Evolutionary conservation across 768 basidiomycete genomes (phyloP), one percentile per base, ranked within the genome.

Genomic region (Wakefieldia striispora): DNA sequence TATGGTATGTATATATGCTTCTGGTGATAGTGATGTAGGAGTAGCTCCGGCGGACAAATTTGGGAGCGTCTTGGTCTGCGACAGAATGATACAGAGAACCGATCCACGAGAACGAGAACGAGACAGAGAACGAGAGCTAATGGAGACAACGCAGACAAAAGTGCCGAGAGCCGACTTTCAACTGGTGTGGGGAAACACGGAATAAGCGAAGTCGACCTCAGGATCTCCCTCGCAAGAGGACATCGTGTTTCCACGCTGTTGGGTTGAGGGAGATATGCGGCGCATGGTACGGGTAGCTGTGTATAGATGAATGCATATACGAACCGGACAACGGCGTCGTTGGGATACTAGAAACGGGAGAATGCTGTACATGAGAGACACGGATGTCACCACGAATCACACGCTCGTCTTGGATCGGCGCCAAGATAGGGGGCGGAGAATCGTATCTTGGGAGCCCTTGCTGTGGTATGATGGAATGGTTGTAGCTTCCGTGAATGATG

Each of bases 351-450:
- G 68, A 50, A 16, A 60, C 46, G 2, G 63, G 62, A 11, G 68
- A 62, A 46, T 64, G 66, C 44, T 67, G 66, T 54, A 62, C 55
- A 27, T 67, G 65, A 0, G 68, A 63, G 9, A 67, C 39, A 3
- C 64, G 56, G 16, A 65, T 58, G 36, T 64, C 64, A 7, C 64
- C 68, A 40, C 70, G 59, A 31, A 67, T 59, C 24, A 69, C 64
- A 9, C 64, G 58, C 47, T 70, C 62, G 17, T 69, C 66, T 42
- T 82, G 81, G 34, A 82, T 81, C 3, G 81, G 81, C 19, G 81
- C 80, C 26, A 83, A 66, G 7, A 70, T 73, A 0, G 80, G 80
- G 24, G 82, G 80, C 0, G 81, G 80, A 0, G 78, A 79, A 19
- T 74, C 72, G 48, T 77, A 79, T 34, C 79, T 67, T 1, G 56